A percentile compares a stretch with the other conserved stretches of the same genome.
phyloP scores from a whole-genome alignment of 768 basidiomycete species.

The Pleurotus salmoneostramineus region DNA sequence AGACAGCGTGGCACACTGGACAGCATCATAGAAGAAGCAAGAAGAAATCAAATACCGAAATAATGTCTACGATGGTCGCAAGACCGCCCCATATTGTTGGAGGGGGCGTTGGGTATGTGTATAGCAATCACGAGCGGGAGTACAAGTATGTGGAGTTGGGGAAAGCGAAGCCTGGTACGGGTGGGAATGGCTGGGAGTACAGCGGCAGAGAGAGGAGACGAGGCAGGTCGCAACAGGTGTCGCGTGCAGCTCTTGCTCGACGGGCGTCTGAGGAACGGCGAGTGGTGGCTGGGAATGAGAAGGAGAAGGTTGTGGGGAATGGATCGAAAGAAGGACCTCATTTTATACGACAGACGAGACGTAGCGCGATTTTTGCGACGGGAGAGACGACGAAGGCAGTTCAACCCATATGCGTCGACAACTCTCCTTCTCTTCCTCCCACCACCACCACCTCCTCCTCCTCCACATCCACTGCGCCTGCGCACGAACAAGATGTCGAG shows the following conservation, averaged over 20 bases:
- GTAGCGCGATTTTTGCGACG: neutral
- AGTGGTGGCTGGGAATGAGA: neutral
- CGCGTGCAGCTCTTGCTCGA: conserved; percentile 37
- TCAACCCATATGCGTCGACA: neutral
- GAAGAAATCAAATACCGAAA: neutral
- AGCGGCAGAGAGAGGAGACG: conserved; percentile 9
- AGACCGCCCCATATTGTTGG: neutral
- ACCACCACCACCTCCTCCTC: conserved; percentile 22
- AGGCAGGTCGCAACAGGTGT: conserved; percentile 30
- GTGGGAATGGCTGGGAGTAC: neutral
- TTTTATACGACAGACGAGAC: neutral
- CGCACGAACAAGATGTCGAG: neutral
- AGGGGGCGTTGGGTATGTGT: neutral
- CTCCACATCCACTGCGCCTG: conserved; percentile 22
- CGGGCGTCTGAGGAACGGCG: conserved; percentile 38
- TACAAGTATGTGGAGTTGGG: neutral
- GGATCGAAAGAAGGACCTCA: no score
- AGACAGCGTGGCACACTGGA: neutral
- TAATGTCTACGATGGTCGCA: neutral
- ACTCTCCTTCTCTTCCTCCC: conserved; percentile 19
- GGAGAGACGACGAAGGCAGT: neutral
- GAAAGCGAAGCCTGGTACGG: neutral
- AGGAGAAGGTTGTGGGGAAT: neutral
- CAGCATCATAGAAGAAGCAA: neutral
- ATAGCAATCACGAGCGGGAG: neutral